Evolutionary conservation across 768 basidiomycete genomes (phyloP).

Genomic region (Rhodosporidiobolus sp.): DNA sequence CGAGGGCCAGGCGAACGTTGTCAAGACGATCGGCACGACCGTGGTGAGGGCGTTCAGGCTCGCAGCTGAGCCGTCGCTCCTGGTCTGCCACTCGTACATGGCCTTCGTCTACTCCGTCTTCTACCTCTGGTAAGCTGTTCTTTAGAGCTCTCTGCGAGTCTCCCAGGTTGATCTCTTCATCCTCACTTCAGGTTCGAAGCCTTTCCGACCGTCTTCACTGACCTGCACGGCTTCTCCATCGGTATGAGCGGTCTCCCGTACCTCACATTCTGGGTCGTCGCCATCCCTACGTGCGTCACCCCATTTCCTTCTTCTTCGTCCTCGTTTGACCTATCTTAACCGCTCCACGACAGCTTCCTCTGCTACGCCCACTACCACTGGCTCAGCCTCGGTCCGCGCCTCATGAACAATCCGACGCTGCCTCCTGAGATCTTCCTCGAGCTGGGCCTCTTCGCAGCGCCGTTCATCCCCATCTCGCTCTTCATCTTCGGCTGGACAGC

Average conservation of each 20-base stretch:
- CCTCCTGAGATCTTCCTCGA: constrained; percentile 29
- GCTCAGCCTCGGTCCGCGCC: constrained; percentile 14
- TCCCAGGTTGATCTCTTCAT: background rate
- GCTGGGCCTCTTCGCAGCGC: constrained; percentile 25
- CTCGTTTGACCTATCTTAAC: constrained; percentile 13
- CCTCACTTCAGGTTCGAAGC: constrained; percentile 43
- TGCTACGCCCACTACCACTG: constrained; percentile 30
- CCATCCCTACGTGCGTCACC: constrained; percentile 5
- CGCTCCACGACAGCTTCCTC: background rate
- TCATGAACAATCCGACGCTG: background rate
- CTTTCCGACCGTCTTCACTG: constrained; percentile 46
- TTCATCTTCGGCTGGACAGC: constrained; percentile 46
- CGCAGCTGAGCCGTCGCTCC: constrained; percentile 46
- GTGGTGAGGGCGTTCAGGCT: constrained; percentile 45
- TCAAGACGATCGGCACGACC: background rate
- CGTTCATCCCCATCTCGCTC: constrained; percentile 31
- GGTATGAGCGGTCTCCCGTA: constrained; percentile 41
- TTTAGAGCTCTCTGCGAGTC: background rate
- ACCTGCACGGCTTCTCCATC: constrained; percentile 41
- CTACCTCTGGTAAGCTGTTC: constrained; percentile 29
- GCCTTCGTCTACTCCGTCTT: constrained; percentile 40
- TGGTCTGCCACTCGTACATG: constrained; percentile 47
- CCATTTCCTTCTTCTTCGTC: constrained; percentile 7
- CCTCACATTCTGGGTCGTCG: constrained; percentile 42
- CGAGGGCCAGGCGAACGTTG: background rate